Percentiles rank a stretch among this genome's conserved stretches.
These are phyloP conservation scores for Glarea lozoyensis DNA, from an alignment of 495 filamentous ascomycete species.

Conservation along the genomic window DNA sequence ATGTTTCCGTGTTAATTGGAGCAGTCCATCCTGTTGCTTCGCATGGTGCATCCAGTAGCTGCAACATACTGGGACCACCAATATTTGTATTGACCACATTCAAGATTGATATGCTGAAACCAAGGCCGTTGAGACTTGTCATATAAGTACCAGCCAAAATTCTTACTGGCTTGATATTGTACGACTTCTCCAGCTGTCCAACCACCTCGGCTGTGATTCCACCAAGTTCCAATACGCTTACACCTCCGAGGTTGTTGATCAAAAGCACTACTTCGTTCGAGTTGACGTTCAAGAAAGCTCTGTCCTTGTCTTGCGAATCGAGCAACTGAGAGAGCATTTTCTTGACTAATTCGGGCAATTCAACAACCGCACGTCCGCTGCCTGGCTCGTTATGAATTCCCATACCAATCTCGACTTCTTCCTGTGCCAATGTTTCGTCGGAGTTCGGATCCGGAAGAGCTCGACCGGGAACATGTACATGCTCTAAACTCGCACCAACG, in stretches of 20 bases:
- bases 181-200: slow-evolving; percentile 59
- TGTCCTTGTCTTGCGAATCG: slow-evolving; percentile 68
- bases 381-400: slow-evolving; percentile 97
- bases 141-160: slow-evolving; percentile 60
- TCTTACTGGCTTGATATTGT: slow-evolving; percentile 64
- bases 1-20: slow-evolving; percentile 53
- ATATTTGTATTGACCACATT: slow-evolving; percentile 75
- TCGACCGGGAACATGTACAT: slow-evolving; percentile 89
- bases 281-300: slow-evolving; percentile 65
- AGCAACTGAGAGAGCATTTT: slow-evolving; percentile 78
- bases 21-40: slow-evolving; percentile 83
- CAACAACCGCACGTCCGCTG: slow-evolving; percentile 56
- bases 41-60: slow-evolving; percentile 76
- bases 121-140: slow-evolving; percentile 86
- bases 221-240: slow-evolving; percentile 80
- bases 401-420: slow-evolving; percentile 93
- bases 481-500: slow-evolving; percentile 76
- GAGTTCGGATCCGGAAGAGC: slow-evolving; percentile 26
- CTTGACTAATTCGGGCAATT: slow-evolving; percentile 60
- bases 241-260: slow-evolving; percentile 91
- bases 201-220: slow-evolving; percentile 84
- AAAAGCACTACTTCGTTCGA: slow-evolving; percentile 61
- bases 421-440: slow-evolving; percentile 46
- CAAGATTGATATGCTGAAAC: slow-evolving; percentile 82
- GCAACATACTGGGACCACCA: slow-evolving; percentile 70